Conservation (phyloP, 164 flowering plant species). For the Protea cynaroides region DNA sequence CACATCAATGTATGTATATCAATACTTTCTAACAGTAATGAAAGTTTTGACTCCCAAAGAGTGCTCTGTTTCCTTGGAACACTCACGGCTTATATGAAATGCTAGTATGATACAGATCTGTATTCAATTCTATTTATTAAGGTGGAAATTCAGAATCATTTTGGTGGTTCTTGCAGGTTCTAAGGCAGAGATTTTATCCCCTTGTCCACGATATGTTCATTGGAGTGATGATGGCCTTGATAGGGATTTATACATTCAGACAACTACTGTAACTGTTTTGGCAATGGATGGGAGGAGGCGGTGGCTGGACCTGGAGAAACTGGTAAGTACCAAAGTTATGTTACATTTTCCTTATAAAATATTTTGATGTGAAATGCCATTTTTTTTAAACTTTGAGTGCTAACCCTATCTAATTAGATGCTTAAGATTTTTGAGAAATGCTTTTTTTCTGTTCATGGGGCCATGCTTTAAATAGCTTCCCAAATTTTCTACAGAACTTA, state of each 20-base stretch:
- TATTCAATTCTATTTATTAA: background rate
- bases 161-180: conserved; percentile 42
- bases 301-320: conserved; percentile 87
- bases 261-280: conserved; percentile 67
- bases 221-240: conserved; percentile 88
- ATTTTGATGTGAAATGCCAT: no score
- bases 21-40: no score
- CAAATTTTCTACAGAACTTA: no score
- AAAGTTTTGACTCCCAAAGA: no score
- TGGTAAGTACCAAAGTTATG: conserved; percentile 43
- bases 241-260: conserved; percentile 77
- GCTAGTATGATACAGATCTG: background rate
- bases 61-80: background rate
- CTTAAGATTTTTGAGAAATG: background rate
- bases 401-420: background rate
- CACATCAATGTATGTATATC: no score
- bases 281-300: conserved; percentile 99
- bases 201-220: conserved; percentile 57
- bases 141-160: background rate
- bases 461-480: conserved; percentile 1
- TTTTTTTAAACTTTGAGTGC: no score
- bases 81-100: background rate
- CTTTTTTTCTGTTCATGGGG: no score
- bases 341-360: background rate
- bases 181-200: conserved; percentile 22